These are phyloP conservation scores for Zygnema circumcarinatum DNA, from an alignment of 139 green algal species.

Conservation along the genomic window DNA sequence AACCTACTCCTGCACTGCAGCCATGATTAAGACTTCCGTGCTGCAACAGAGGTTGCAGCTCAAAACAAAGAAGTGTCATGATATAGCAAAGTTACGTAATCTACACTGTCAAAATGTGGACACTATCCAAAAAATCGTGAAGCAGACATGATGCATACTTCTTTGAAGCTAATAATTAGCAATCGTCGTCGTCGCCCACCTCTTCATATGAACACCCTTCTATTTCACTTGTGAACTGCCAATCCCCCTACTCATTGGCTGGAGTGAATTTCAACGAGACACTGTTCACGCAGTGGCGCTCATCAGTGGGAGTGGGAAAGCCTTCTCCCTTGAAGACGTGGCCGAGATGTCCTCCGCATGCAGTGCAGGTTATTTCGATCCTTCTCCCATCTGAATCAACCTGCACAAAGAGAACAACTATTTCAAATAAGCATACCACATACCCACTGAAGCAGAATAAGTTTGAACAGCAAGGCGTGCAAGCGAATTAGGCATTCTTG, in stretches of 20 bases:
- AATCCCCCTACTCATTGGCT: conserved; percentile 20
- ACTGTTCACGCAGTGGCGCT: conserved; percentile 94
- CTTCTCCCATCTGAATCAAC: conserved; percentile 62
- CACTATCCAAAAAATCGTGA: too few relatives aligned
- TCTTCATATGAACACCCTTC: too few relatives aligned
- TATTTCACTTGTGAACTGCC: neutral
- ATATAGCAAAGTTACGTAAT: too few relatives aligned
- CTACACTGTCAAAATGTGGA: too few relatives aligned
- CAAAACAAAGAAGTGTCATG: too few relatives aligned
- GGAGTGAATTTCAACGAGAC: conserved; percentile 77
- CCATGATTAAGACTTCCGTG: too few relatives aligned
- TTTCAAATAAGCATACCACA: too few relatives aligned
- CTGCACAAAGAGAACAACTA: conserved; percentile 22
- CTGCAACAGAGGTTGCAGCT: too few relatives aligned
- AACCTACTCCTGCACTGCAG: too few relatives aligned
- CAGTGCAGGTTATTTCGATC: conserved; percentile 84
- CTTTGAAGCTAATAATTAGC: too few relatives aligned
- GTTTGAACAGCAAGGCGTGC: neutral
- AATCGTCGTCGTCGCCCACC: too few relatives aligned
- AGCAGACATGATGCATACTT: too few relatives aligned
- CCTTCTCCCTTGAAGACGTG: conserved; percentile 94
- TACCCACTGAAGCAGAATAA: neutral
- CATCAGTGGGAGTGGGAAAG: conserved; percentile 89
- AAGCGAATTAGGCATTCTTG: conserved; percentile 1
- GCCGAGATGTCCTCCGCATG: conserved; percentile 90